phyloP scores from a whole-genome alignment of 345 rosid species.

The Erysimum cheiranthoides region DNA sequence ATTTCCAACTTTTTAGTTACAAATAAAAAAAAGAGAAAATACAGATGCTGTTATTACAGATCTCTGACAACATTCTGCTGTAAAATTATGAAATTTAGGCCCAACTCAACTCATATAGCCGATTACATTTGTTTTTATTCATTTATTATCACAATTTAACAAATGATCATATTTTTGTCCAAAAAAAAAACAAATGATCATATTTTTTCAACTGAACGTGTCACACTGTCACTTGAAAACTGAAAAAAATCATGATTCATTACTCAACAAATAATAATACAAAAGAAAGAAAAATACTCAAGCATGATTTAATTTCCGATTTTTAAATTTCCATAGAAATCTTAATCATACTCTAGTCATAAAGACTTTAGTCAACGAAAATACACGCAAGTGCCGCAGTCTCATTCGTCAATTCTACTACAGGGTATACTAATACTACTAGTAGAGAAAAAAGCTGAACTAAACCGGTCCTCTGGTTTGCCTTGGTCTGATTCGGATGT shows the following conservation, averaged over 20 bases:
- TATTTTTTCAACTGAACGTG: too few relatives aligned
- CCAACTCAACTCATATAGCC: not conserved
- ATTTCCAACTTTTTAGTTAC: not conserved
- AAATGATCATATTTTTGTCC: not conserved
- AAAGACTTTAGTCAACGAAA: not conserved
- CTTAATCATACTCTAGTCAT: not conserved
- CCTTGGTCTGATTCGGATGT: conserved; percentile 7
- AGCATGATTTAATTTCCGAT: not conserved
- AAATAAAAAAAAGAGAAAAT: not conserved
- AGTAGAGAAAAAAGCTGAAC: not conserved
- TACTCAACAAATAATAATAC: too few relatives aligned
- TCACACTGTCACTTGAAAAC: too few relatives aligned
- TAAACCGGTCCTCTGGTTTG: not conserved
- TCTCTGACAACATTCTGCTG: not conserved
- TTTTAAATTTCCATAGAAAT: not conserved
- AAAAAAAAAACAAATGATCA: not conserved
- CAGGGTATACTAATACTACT: not conserved
- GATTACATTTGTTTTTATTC: not conserved
- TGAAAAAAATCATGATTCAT: too few relatives aligned
- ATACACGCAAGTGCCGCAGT: conserved; percentile 1
- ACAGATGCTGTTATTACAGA: not conserved
- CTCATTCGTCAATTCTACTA: not conserved
- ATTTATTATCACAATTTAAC: too few relatives aligned
- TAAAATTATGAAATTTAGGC: not conserved
- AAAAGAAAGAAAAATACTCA: too few relatives aligned